Conservation (phyloP, 495 filamentous ascomycete genomes). For the Podospora fimiseda region DNA sequence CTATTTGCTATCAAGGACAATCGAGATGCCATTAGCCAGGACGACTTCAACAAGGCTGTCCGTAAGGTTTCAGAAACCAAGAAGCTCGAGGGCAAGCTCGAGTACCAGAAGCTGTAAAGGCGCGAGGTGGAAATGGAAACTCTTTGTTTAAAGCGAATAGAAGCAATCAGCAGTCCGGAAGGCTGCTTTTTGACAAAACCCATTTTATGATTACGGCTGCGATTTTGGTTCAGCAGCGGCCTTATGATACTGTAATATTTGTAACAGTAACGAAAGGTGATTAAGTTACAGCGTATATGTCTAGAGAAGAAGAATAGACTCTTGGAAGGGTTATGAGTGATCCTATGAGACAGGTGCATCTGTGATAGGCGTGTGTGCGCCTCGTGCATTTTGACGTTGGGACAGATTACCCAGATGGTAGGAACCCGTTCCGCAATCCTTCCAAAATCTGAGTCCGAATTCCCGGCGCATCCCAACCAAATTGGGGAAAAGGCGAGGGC, state of each 20-base stretch:
- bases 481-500: not conserved
- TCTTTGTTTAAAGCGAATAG: too few species aligned
- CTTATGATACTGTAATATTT: conserved; percentile 18
- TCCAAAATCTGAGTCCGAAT: not conserved
- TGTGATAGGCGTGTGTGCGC: too few species aligned
- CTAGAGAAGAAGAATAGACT: too few species aligned
- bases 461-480: too few species aligned
- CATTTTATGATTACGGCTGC: too few species aligned
- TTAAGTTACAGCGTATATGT: too few species aligned
- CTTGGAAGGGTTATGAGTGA: too few species aligned
- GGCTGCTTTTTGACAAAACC: too few species aligned
- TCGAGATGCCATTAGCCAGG: conserved; percentile 89
- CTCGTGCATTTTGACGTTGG: too few species aligned
- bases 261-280: conserved; percentile 11
- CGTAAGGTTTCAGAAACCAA: conserved; percentile 94
- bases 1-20: conserved; percentile 97
- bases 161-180: not conserved
- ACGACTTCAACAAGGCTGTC: conserved; percentile 98
- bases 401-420: too few species aligned
- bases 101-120: conserved; percentile 95
- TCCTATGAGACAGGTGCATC: too few species aligned
- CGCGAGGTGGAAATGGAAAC: not conserved
- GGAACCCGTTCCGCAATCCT: not conserved
- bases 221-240: not conserved
- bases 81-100: conserved; percentile 95